These are phyloP conservation scores for Aspergillus mulundensis DNA, from an alignment of 495 filamentous ascomycete species.

Conservation along the genomic window DNA sequence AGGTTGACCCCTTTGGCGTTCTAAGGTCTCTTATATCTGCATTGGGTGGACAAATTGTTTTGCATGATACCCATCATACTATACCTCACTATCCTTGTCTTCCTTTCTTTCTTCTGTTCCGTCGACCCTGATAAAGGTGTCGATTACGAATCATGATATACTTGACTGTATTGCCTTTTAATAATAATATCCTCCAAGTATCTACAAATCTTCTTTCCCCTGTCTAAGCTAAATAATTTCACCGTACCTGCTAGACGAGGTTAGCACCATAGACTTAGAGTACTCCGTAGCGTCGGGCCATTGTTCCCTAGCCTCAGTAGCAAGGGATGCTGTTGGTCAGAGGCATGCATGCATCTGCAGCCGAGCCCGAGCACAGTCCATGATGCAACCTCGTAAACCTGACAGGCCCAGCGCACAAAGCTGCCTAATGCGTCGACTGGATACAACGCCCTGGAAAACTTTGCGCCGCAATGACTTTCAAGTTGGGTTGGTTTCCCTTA, in stretches of 20 bases:
- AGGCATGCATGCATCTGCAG: neutral
- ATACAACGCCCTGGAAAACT: too few relatives aligned
- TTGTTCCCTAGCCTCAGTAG: neutral
- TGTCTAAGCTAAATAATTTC: neutral
- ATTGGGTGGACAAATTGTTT: constrained; percentile 12
- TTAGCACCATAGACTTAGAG: too few relatives aligned
- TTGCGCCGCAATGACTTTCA: too few relatives aligned
- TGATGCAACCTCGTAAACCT: too few relatives aligned
- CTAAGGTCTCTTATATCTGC: neutral
- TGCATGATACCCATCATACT: constrained; percentile 22
- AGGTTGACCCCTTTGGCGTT: neutral
- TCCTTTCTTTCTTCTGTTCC: neutral
- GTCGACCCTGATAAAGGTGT: neutral
- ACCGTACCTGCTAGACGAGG: too few relatives aligned
- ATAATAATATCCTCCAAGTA: constrained; percentile 2
- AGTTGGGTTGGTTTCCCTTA: too few relatives aligned
- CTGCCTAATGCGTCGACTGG: neutral
- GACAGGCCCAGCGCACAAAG: too few relatives aligned
- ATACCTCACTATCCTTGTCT: neutral
- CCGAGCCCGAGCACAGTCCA: neutral
- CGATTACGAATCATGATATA: constrained; percentile 8
- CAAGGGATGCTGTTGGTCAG: neutral
- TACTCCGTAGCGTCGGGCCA: neutral
- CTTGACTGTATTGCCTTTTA: constrained; percentile 7
- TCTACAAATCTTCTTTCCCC: neutral